Evolutionary conservation across 2,329 filamentous ascomycete species (phyloP), one percentile per base, ranked within the genome.

Genomic region (Proliferodiscus dingleyae): DNA sequence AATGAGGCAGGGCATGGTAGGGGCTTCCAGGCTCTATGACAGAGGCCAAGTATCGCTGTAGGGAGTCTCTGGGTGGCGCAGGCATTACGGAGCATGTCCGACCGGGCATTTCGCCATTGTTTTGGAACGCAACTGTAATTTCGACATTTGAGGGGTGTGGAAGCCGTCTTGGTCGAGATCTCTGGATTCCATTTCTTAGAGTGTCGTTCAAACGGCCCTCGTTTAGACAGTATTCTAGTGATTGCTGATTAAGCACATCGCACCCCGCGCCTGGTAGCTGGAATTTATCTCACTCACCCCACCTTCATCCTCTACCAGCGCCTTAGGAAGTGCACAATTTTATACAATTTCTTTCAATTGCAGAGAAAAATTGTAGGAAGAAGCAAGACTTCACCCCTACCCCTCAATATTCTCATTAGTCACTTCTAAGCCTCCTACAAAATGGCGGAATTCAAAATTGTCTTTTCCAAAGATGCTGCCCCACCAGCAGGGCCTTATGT

Each of bases 401-500:
- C 19, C 45, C 16, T 37, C 3, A 37, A 37, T 21, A 1, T 18
- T 19, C 10, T 22, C 11, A 13, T 10, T 21, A 8, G 6, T 18
- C 16, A 18, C 9, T 37, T 37, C 29, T 32, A 10, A 15, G 40
- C 33, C 13, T 33, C 29, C 22, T 32, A 16, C 33, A 60, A 28
- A 54, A 64, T 64, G 62, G 47, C 61, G 43, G 61, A 63, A 6
- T 53, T 61, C 45, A 63, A 61, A 39, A 38, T 54, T 18, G 54
- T 65, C 37, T 65, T 54, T 47, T 59, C 60, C 33, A 58, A 61
- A 44, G 56, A 65, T 54, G 62, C 62, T 51, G 60, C 62, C 45
- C 56, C 55, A 61, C 58, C 58, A 36, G 57, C 54, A 50, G 56
- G 57, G 43, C 56, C 59, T 46, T 60, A 60, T 41, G 55, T 56